phyloP scores from a whole-genome alignment of 1,284 basidiomycete species.

The Gymnopus androsaceus region DNA sequence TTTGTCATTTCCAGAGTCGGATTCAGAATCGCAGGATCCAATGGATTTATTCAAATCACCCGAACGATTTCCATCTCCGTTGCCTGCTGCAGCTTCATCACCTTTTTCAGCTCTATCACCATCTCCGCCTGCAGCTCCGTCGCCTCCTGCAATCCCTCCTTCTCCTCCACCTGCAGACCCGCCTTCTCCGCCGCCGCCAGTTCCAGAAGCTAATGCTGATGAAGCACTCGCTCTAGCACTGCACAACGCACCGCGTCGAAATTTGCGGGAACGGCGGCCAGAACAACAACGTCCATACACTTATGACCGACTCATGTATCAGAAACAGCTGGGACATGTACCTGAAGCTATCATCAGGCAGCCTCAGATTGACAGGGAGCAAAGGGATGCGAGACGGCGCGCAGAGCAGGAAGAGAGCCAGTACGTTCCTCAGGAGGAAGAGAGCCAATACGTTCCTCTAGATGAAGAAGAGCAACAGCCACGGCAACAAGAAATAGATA shows the following conservation, averaged over 20 bases:
- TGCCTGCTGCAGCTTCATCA: neutral
- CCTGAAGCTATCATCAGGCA: slow-evolving; percentile 67
- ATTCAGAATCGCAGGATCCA: slow-evolving; percentile 3
- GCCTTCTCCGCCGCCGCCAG: neutral
- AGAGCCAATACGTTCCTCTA: too few relatives aligned
- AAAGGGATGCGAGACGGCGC: slow-evolving; percentile 36
- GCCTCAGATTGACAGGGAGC: neutral
- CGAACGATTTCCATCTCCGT: neutral
- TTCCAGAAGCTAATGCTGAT: neutral
- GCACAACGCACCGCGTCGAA: slow-evolving; percentile 33
- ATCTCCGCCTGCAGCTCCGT: neutral
- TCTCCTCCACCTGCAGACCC: neutral
- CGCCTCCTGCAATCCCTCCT: neutral
- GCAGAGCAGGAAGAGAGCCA: slow-evolving; percentile 26
- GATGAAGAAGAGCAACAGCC: slow-evolving; percentile 11
- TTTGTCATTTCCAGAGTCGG: neutral
- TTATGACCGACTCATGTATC: slow-evolving; percentile 51
- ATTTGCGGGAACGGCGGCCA: slow-evolving; percentile 51
- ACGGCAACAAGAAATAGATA: too few relatives aligned
- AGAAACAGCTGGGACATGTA: slow-evolving; percentile 42
- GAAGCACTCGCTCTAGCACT: neutral
- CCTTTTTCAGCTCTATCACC: neutral
- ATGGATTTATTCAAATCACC: neutral
- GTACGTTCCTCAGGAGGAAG: slow-evolving; percentile 30
- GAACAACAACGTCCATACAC: slow-evolving; percentile 58